These are phyloP conservation scores for Ophiostoma piceae DNA, from an alignment of 2,329 filamentous ascomycete genomes.

Conservation along the genomic window DNA sequence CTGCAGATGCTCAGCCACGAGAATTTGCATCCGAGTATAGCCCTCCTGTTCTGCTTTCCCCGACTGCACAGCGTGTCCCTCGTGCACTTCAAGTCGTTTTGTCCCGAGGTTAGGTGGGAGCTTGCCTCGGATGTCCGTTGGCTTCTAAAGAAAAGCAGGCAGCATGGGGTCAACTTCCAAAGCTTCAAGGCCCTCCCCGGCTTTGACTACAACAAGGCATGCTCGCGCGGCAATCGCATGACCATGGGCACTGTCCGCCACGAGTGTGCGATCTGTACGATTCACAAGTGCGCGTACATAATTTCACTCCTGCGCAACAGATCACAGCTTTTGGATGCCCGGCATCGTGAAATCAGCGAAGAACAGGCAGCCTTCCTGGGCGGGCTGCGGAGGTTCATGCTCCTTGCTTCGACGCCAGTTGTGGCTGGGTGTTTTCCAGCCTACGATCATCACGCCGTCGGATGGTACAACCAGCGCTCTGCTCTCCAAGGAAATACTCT, in stretches of 20 bases:
- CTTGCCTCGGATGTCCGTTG: constrained; percentile 19
- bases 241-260: constrained; percentile 17
- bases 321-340: background rate
- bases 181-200: constrained; percentile 22
- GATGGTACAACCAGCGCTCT: constrained; percentile 1
- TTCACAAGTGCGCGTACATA: constrained; percentile 28
- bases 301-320: constrained; percentile 20
- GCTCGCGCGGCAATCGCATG: constrained; percentile 18
- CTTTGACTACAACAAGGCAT: constrained; percentile 22
- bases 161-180: constrained; percentile 23
- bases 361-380: constrained; percentile 18
- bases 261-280: constrained; percentile 28
- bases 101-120: constrained; percentile 25
- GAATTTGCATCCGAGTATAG: constrained; percentile 24
- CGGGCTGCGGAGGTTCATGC: constrained; percentile 18
- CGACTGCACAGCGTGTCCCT: constrained; percentile 27
- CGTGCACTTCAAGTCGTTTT: constrained; percentile 23
- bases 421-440: background rate
- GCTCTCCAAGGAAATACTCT: background rate
- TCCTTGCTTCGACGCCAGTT: constrained; percentile 16
- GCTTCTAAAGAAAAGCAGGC: constrained; percentile 19
- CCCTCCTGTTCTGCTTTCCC: constrained; percentile 26
- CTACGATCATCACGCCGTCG: background rate
- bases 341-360: constrained; percentile 13
- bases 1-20: constrained; percentile 24